phyloP scores from a whole-genome alignment of 2,329 filamentous ascomycete genomes.

The Arthrobotrys musiformis region DNA sequence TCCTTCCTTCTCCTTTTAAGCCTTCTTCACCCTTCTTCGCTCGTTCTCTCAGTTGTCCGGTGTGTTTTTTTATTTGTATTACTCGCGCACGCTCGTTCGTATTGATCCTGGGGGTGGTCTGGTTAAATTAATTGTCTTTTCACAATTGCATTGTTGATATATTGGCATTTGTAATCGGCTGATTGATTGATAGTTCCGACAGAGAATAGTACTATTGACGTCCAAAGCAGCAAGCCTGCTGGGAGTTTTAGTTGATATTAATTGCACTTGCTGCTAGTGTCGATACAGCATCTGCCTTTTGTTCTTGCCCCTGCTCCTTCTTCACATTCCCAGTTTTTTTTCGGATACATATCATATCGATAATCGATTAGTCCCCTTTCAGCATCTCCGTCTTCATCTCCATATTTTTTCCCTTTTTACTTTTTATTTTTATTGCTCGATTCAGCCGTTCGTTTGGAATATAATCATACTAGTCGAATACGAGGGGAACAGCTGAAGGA shows the following conservation, averaged over 20 bases:
- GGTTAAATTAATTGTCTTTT: not conserved
- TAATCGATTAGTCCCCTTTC: conserved; percentile 13
- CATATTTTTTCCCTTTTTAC: not conserved
- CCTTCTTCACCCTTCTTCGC: no score
- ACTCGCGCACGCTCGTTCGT: not conserved
- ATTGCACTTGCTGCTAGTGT: not conserved
- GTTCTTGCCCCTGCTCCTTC: not conserved
- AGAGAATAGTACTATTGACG: not conserved
- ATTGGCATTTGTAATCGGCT: not conserved
- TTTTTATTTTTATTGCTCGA: not conserved
- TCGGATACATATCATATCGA: conserved; percentile 49
- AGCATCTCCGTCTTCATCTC: no score
- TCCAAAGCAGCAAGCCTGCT: conserved; percentile 1
- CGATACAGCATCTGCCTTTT: conserved; percentile 31
- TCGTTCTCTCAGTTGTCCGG: no score
- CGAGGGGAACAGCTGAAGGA: no score
- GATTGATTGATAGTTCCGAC: not conserved
- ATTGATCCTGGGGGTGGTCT: not conserved
- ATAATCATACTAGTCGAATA: no score
- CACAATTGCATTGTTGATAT: conserved; percentile 5
- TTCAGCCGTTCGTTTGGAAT: not conserved
- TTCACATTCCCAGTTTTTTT: conserved; percentile 23
- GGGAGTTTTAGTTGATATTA: no score
- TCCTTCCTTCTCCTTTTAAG: no score
- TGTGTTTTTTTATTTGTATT: no score